Conservation (phyloP, 441 rosid genomes). For the Croton laevigatus region DNA sequence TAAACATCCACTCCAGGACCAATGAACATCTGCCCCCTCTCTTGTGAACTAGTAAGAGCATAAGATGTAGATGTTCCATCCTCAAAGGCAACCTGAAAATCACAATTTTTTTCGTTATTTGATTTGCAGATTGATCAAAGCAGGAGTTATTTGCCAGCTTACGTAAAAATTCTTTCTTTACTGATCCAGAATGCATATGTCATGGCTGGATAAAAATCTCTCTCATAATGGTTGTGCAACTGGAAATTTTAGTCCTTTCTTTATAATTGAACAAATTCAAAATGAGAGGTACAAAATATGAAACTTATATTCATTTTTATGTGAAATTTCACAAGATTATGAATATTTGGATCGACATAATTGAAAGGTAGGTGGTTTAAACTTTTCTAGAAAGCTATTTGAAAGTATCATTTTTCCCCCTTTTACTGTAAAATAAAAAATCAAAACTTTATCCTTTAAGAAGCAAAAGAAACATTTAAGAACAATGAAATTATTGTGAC, state of each 20-base stretch:
- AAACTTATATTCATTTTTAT: too few relatives aligned
- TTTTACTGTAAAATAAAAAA: not conserved
- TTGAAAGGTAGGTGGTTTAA: not conserved
- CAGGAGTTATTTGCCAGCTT: not conserved
- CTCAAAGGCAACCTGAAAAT: constrained; percentile 86
- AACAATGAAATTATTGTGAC: not conserved
- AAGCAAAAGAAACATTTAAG: not conserved
- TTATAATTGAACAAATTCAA: too few relatives aligned
- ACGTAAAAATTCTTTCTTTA: too few relatives aligned
- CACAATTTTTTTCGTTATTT: constrained; percentile 7
- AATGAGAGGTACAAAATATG: too few relatives aligned
- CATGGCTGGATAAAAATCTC: too few relatives aligned
- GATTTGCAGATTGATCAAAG: not conserved
- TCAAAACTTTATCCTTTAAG: not conserved
- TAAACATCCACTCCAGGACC: constrained; percentile 78
- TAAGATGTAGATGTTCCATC: constrained; percentile 81
- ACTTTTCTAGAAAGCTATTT: not conserved
- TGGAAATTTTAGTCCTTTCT: too few relatives aligned
- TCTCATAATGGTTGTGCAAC: too few relatives aligned
- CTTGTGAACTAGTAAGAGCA: constrained; percentile 82
- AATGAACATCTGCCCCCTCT: constrained; percentile 93
- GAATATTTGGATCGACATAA: not conserved
- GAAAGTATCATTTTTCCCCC: not conserved
- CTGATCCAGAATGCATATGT: too few relatives aligned
- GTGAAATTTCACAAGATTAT: too few relatives aligned